phyloP scores from a whole-genome alignment of 1,139 yeast genomes.

The Pichia sp. region DNA sequence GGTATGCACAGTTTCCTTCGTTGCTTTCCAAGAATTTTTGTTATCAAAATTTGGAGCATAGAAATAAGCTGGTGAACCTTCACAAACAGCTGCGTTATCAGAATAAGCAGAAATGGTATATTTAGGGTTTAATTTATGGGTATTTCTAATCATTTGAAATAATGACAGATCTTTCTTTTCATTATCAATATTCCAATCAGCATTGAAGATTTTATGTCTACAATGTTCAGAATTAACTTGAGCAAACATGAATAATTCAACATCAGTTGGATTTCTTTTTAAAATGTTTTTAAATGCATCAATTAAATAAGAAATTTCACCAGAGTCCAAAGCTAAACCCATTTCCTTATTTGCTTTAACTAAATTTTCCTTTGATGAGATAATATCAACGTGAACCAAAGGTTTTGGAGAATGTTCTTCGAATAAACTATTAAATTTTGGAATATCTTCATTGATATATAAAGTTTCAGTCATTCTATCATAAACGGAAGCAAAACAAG shows the following conservation, averaged over 20 bases:
- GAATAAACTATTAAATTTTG: conserved; percentile 64
- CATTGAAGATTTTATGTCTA: conserved; percentile 97
- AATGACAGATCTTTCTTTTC: conserved; percentile 64
- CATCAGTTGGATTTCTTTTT: conserved; percentile 94
- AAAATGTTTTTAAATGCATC: conserved; percentile 68
- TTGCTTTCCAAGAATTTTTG: conserved; percentile 61
- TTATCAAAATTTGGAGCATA: conserved; percentile 72
- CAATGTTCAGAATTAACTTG: conserved; percentile 99
- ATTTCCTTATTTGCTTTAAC: conserved; percentile 71
- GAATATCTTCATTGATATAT: conserved; percentile 48
- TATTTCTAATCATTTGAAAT: conserved; percentile 93
- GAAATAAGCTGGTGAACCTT: conserved; percentile 69
- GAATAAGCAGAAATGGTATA: conserved; percentile 90
- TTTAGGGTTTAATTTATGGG: conserved; percentile 72
- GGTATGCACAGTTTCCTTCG: conserved; percentile 76
- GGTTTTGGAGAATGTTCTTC: conserved; percentile 80
- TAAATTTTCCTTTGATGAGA: conserved; percentile 56
- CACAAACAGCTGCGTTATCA: conserved; percentile 97
- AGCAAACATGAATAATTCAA: conserved; percentile 97
- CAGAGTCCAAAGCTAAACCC: conserved; percentile 88
- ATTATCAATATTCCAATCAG: conserved; percentile 96
- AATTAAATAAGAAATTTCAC: conserved; percentile 84
- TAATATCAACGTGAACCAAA: conserved; percentile 65
- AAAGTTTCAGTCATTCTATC: conserved; percentile 93
- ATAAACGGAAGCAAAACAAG: conserved; percentile 61